Percentiles rank a stretch among this genome's conserved stretches.
Conservation (phyloP, 2,329 filamentous ascomycete genomes). For the Harringtonia lauricola region DNA sequence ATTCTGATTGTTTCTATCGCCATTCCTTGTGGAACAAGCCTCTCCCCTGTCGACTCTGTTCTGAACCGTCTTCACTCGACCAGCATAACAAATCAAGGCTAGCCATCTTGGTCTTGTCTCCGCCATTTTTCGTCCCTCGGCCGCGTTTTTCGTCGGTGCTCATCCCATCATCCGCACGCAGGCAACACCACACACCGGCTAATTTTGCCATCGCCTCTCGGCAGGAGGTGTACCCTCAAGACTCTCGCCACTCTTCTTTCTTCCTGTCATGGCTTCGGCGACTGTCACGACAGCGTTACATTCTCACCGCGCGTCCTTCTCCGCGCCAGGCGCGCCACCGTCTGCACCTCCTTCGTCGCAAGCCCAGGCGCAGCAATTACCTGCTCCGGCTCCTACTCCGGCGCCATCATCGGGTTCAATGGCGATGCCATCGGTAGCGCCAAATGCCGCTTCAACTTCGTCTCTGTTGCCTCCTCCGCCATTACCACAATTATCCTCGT, state of each 20-base stretch:
- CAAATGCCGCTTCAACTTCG: not conserved
- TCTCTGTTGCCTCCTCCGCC: slow-evolving; percentile 2
- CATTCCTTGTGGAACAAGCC: not conserved
- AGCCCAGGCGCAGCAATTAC: slow-evolving; percentile 4
- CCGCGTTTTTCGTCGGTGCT: not conserved
- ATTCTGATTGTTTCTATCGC: not conserved
- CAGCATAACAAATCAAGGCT: not conserved
- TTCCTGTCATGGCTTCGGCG: slow-evolving; percentile 23
- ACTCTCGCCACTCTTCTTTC: not conserved
- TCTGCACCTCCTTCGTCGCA: slow-evolving; percentile 6
- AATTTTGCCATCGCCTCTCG: not conserved
- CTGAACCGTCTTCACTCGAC: not conserved
- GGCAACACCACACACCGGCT: no score
- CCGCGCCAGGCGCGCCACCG: slow-evolving; percentile 10
- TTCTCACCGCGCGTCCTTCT: slow-evolving; percentile 16
- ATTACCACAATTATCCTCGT: not conserved
- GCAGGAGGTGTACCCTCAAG: not conserved
- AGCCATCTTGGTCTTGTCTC: slow-evolving; percentile 1
- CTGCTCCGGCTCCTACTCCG: not conserved
- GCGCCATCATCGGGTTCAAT: not conserved
- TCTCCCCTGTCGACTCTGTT: not conserved
- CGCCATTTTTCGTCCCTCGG: not conserved
- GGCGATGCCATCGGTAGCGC: not conserved
- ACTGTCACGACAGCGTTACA: slow-evolving; percentile 19
- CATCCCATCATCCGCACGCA: not conserved